Conservation (phyloP, 2,329 filamentous ascomycete species). For the Ophiocordyceps polyrhachis-furcata region DNA sequence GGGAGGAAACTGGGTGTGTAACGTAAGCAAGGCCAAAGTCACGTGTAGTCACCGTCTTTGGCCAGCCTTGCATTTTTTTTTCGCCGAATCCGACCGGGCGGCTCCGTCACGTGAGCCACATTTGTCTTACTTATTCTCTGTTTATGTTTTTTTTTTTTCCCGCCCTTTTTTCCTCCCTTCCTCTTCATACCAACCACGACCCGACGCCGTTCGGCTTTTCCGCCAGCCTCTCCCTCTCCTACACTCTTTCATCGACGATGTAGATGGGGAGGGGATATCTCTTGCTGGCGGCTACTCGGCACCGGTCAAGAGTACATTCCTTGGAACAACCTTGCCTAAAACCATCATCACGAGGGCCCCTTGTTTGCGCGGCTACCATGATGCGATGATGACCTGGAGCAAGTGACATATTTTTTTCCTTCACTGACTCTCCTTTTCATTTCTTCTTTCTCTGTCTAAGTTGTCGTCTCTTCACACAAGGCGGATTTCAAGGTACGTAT, state of each 20-base stretch:
- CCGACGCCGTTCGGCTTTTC: no score
- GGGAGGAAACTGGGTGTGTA: not conserved
- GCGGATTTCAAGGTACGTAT: not conserved
- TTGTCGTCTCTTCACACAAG: not conserved
- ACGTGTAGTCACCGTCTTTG: not conserved
- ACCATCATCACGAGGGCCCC: constrained; percentile 52
- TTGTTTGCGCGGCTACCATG: constrained; percentile 38
- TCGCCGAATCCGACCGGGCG: no score
- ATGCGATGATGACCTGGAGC: constrained; percentile 51
- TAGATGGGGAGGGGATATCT: not conserved
- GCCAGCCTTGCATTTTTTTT: no score
- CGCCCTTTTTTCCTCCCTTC: not conserved
- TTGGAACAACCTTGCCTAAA: constrained; percentile 39
- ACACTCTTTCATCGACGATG: constrained; percentile 1
- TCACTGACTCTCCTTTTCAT: no score
- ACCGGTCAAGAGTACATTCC: constrained; percentile 35
- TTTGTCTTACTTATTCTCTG: not conserved
- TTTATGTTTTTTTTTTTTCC: not conserved
- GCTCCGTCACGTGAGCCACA: not conserved
- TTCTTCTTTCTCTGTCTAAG: not conserved
- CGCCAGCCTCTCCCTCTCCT: no score
- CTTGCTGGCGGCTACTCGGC: constrained; percentile 29
- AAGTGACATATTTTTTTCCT: constrained; percentile 28
- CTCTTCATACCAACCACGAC: constrained; percentile 5
- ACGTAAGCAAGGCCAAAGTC: not conserved